Evolutionary conservation across 225 moss, liverwort and hornwort genomes (phyloP).

Genomic region (Takakia lepidozioides): DNA sequence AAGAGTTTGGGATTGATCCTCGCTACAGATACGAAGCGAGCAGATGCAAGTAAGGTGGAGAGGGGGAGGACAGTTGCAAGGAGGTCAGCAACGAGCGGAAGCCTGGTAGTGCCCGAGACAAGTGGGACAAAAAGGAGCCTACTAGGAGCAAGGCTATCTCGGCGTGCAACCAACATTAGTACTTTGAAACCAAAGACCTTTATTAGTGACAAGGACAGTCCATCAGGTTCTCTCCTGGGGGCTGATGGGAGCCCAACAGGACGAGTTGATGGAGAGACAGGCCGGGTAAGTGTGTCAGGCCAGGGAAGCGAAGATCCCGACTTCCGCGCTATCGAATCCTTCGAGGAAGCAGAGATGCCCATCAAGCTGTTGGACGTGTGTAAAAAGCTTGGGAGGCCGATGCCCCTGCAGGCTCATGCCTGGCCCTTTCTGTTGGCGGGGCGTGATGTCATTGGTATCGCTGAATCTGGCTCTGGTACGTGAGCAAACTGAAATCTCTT

Average conservation of each 20-base stretch:
- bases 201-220: neutral
- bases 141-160: too few relatives aligned
- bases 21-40: slow-evolving; percentile 19
- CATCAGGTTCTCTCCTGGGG: neutral
- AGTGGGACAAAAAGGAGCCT: too few relatives aligned
- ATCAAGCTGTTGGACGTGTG: slow-evolving; percentile 19
- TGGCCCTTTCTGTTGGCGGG: slow-evolving; percentile 22
- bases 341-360: slow-evolving; percentile 15
- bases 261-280: slow-evolving; percentile 4
- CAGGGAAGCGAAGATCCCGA: slow-evolving; percentile 4
- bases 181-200: too few relatives aligned
- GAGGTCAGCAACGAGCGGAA: too few relatives aligned
- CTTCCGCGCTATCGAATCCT: slow-evolving; percentile 12
- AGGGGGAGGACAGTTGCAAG: slow-evolving; percentile 19
- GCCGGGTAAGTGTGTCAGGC: slow-evolving; percentile 11
- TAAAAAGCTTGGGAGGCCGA: slow-evolving; percentile 16
- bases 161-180: too few relatives aligned
- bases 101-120: too few relatives aligned
- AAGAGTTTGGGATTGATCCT: too few relatives aligned
- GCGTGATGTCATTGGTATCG: slow-evolving; percentile 26
- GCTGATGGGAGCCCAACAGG: slow-evolving; percentile 1
- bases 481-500: too few relatives aligned
- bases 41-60: slow-evolving; percentile 5
- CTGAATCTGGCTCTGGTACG: slow-evolving; percentile 16
- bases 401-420: slow-evolving; percentile 16